These are phyloP conservation scores for Lolium rigidum DNA, from an alignment of 176 grass and related monocot species.

Conservation along the genomic window DNA sequence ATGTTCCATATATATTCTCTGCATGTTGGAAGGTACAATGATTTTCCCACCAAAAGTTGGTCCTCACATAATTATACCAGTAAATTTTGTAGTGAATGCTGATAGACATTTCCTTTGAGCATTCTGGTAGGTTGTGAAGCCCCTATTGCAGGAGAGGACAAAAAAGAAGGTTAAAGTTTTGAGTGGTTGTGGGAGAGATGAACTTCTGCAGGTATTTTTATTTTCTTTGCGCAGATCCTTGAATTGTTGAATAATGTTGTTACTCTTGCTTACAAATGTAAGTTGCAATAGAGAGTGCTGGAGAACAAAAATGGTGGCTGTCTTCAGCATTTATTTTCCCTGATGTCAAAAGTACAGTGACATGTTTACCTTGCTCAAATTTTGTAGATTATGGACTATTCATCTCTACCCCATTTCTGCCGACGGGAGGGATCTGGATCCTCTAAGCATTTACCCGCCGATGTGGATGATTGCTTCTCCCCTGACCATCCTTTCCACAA, in stretches of 20 bases:
- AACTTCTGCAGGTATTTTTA: slow-evolving; percentile 75
- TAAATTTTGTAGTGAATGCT: not conserved
- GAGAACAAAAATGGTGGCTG: not conserved
- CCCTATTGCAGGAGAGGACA: slow-evolving; percentile 93
- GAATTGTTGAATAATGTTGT: not conserved
- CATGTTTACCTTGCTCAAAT: not conserved
- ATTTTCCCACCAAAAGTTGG: not conserved
- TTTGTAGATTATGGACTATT: slow-evolving; percentile 83
- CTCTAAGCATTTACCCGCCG: slow-evolving; percentile 50
- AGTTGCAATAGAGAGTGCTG: not conserved
- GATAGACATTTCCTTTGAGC: slow-evolving; percentile 34
- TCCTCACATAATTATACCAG: not conserved
- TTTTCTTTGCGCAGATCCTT: not conserved
- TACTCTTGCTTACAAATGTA: not conserved
- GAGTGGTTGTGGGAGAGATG: slow-evolving; percentile 83
- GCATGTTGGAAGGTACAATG: slow-evolving; percentile 91
- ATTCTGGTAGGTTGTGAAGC: slow-evolving; percentile 85
- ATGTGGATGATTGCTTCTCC: slow-evolving; percentile 60
- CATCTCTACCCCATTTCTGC: slow-evolving; percentile 91
- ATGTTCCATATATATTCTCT: slow-evolving; percentile 92
- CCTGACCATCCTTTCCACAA: slow-evolving; percentile 88
- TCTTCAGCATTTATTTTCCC: not conserved
- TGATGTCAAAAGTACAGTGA: not conserved
- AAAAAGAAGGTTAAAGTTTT: slow-evolving; percentile 91
- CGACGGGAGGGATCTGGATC: slow-evolving; percentile 66